These are phyloP conservation scores for Podaxis sp. DNA, from an alignment of 768 basidiomycete species.

Conservation along the genomic window DNA sequence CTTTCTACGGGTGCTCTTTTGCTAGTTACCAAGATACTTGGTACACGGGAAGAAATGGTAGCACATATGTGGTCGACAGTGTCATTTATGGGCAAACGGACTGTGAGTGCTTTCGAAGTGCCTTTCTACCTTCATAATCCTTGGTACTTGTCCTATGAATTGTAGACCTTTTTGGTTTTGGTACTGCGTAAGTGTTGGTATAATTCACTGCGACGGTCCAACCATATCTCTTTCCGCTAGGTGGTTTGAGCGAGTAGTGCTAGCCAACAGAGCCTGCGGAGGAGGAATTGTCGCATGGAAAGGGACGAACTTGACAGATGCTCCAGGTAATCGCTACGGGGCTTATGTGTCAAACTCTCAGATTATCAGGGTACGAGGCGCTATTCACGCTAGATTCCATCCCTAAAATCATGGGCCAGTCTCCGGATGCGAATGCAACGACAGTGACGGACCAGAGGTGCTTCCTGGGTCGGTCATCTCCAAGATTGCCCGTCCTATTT, in stretches of 20 bases:
- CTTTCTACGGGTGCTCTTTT: slow-evolving; percentile 61
- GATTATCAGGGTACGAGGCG: slow-evolving; percentile 46
- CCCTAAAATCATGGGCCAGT: slow-evolving; percentile 27
- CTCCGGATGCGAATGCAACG: slow-evolving; percentile 53
- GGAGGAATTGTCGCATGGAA: slow-evolving; percentile 66
- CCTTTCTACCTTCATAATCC: neutral
- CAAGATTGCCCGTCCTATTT: neutral
- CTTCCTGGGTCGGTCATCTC: slow-evolving; percentile 38
- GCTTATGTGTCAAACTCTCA: slow-evolving; percentile 51
- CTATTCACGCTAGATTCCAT: neutral
- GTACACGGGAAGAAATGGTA: slow-evolving; percentile 56
- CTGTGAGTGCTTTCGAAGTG: slow-evolving; percentile 33
- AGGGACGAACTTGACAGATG: slow-evolving; percentile 49
- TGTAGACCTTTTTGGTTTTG: slow-evolving; percentile 55
- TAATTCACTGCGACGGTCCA: neutral
- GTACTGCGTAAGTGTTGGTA: slow-evolving; percentile 42
- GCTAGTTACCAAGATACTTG: slow-evolving; percentile 64
- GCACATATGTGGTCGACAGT: slow-evolving; percentile 58
- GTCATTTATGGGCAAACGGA: slow-evolving; percentile 62
- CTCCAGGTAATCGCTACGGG: slow-evolving; percentile 47
- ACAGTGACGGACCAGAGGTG: slow-evolving; percentile 39
- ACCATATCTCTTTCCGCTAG: slow-evolving; percentile 22
- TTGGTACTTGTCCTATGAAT: neutral
- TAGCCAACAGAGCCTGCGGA: slow-evolving; percentile 62
- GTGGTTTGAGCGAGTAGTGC: slow-evolving; percentile 54